Percentiles rank a stretch among this genome's conserved stretches.
These are phyloP conservation scores for Crithidia thermophila DNA, from an alignment of 208 protist species.

Conservation along the genomic window DNA sequence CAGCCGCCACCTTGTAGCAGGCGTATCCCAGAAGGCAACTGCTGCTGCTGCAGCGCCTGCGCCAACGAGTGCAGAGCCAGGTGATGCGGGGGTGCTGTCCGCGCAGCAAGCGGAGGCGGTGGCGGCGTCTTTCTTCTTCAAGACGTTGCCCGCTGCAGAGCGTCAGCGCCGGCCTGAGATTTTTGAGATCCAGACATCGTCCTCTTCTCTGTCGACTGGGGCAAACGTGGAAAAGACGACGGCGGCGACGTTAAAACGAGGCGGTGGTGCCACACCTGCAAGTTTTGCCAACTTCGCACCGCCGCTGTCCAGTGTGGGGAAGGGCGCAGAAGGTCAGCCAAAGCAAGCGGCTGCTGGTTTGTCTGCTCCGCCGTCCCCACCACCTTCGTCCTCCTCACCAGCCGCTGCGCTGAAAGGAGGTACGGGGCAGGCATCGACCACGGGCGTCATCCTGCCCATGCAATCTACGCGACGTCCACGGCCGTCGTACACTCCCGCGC, in stretches of 20 bases:
- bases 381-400: too few relatives aligned
- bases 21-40: background rate
- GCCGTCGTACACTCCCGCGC: too few relatives aligned
- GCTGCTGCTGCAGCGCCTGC: constrained; percentile 1
- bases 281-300: too few relatives aligned
- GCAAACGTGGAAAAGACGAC: background rate
- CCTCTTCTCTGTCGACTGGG: background rate
- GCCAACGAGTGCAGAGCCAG: background rate
- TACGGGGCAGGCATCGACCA: too few relatives aligned
- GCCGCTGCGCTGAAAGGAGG: too few relatives aligned
- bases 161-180: constrained; percentile 21
- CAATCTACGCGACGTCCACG: too few relatives aligned
- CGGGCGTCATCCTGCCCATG: too few relatives aligned
- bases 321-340: too few relatives aligned
- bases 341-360: too few relatives aligned
- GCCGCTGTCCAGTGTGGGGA: too few relatives aligned
- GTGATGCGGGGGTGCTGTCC: constrained; percentile 1
- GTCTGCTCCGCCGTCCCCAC: too few relatives aligned
- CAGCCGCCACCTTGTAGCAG: constrained; percentile 44
- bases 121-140: constrained; percentile 48
- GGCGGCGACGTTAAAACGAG: background rate
- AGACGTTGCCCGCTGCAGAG: constrained; percentile 34
- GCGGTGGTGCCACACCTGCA: too few relatives aligned
- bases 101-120: constrained; percentile 38
- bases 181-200: constrained; percentile 11